These are phyloP conservation scores for Salvia sclarea DNA, from an alignment of 305 asterid genomes.

Conservation along the genomic window DNA sequence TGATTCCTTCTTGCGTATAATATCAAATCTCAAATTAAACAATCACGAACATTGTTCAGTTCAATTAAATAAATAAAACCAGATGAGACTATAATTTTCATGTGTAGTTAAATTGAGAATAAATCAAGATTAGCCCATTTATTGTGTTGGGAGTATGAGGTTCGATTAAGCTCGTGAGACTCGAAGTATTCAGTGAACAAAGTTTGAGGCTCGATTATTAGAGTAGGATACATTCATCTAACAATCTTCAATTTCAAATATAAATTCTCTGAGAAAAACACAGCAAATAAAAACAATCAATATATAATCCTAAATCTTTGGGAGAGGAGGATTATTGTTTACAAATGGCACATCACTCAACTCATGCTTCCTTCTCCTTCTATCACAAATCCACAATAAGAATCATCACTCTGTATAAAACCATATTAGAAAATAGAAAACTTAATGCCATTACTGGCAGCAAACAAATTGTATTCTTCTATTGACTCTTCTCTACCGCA, in stretches of 20 bases:
- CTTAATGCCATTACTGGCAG: conserved; percentile 72
- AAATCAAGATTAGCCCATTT: too few relatives aligned
- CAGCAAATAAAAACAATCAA: conserved; percentile 29
- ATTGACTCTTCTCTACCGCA: conserved; percentile 56
- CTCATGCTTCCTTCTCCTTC: conserved; percentile 31
- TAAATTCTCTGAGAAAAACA: background rate
- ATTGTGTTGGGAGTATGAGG: too few relatives aligned
- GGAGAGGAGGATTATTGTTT: conserved; percentile 44
- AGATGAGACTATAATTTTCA: too few relatives aligned
- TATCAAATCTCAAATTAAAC: too few relatives aligned
- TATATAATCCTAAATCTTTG: conserved; percentile 31
- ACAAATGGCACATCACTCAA: conserved; percentile 41
- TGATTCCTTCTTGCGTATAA: too few relatives aligned
- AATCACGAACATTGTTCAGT: too few relatives aligned
- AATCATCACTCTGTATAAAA: conserved; percentile 35
- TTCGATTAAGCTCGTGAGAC: too few relatives aligned
- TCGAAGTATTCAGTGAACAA: too few relatives aligned
- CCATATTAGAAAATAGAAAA: conserved; percentile 65
- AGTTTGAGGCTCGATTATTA: too few relatives aligned
- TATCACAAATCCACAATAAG: conserved; percentile 16
- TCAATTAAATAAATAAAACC: too few relatives aligned
- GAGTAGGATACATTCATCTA: background rate
- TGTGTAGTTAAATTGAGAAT: too few relatives aligned
- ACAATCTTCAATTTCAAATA: background rate
- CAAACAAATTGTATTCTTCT: conserved; percentile 88